phyloP scores from a whole-genome alignment of 225 moss, liverwort and hornwort genomes.

The Lunularia cruciata region DNA sequence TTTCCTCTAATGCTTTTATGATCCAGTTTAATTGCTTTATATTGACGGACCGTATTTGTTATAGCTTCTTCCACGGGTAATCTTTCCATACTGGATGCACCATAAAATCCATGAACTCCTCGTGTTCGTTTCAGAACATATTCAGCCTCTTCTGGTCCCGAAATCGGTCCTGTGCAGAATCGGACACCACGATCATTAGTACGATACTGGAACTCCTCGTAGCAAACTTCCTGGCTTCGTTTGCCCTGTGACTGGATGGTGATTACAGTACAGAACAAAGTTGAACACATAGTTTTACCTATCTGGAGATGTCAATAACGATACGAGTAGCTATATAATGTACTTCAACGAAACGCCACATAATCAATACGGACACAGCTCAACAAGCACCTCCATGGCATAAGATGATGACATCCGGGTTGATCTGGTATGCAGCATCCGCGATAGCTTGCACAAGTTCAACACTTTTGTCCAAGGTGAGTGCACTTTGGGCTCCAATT shows the following conservation, averaged over 20 bases:
- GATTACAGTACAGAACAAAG: too few relatives aligned
- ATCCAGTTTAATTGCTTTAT: conserved; percentile 63
- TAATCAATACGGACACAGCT: too few relatives aligned
- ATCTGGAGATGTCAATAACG: too few relatives aligned
- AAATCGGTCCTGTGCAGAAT: conserved; percentile 88
- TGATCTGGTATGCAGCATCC: conserved; percentile 71
- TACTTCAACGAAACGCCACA: too few relatives aligned
- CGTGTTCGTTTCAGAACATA: conserved; percentile 76
- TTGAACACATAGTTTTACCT: too few relatives aligned
- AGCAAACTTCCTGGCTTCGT: too few relatives aligned
- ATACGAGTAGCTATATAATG: too few relatives aligned
- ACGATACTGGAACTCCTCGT: background rate
- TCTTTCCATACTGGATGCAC: conserved; percentile 96
- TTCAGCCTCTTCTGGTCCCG: conserved; percentile 82
- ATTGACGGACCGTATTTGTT: conserved; percentile 75
- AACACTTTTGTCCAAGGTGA: conserved; percentile 76
- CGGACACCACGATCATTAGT: background rate
- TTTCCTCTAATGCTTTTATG: too few relatives aligned
- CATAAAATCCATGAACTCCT: conserved; percentile 94
- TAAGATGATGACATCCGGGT: conserved; percentile 70
- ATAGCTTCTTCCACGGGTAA: conserved; percentile 92
- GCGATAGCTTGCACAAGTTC: conserved; percentile 86
- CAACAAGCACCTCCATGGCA: conserved; percentile 72
- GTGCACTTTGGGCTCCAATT: conserved; percentile 75
- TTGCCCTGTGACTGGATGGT: too few relatives aligned